Evolutionary conservation across 495 filamentous ascomycete genomes (phyloP).

Genomic region (Hypoxylon lienhwacheense): DNA sequence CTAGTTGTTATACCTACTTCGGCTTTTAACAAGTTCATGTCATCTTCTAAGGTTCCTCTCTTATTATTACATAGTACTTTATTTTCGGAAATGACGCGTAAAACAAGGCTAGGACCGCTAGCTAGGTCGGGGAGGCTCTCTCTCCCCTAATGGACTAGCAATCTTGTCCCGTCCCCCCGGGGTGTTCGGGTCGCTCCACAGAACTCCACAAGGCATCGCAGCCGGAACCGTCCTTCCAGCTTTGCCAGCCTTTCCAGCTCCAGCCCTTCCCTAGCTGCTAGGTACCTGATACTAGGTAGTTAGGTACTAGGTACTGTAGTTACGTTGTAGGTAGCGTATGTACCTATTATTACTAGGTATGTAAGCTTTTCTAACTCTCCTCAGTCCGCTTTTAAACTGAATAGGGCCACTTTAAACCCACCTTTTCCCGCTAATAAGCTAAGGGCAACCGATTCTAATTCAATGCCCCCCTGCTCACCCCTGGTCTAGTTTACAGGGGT

Average conservation of each 20-base stretch:
- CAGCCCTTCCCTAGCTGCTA: conserved; percentile 11
- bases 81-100: conserved; percentile 32
- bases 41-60: conserved; percentile 4
- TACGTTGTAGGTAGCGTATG: too few relatives aligned
- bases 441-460: conserved; percentile 22
- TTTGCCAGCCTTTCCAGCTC: too few relatives aligned
- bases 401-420: conserved; percentile 12
- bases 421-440: conserved; percentile 32
- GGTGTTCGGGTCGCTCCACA: conserved; percentile 26
- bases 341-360: too few relatives aligned
- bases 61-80: too few relatives aligned
- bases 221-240: conserved; percentile 32
- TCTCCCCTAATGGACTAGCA: too few relatives aligned
- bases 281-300: too few relatives aligned
- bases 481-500: conserved; percentile 26
- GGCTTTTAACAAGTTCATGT: conserved; percentile 10
- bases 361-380: conserved; percentile 1
- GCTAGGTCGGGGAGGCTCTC: conserved; percentile 27
- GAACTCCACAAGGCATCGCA: conserved; percentile 28
- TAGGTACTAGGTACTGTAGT: too few relatives aligned
- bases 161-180: conserved; percentile 29
- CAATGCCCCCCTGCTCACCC: conserved; percentile 8
- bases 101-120: too few relatives aligned
- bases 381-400: conserved; percentile 4
- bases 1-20: too few relatives aligned